Percentiles rank a stretch among this genome's conserved stretches.
Evolutionary conservation across 352 stramenopile species (phyloP).

Genomic region (Phytopythium litorale): DNA sequence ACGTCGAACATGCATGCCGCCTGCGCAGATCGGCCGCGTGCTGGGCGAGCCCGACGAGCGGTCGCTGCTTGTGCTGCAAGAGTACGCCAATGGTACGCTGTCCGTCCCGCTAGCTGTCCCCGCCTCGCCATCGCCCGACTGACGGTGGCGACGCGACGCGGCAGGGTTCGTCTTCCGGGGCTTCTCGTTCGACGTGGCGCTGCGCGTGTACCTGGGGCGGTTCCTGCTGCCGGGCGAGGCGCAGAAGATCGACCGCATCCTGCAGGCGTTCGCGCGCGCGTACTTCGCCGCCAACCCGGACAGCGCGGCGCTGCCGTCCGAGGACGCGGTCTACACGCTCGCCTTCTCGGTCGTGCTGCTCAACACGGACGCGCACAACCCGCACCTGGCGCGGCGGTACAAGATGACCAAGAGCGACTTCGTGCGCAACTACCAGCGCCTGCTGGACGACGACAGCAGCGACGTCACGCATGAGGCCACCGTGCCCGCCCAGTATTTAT

Average conservation of each 20-base stretch:
- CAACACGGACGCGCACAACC: slow-evolving; percentile 81
- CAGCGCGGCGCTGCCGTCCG: slow-evolving; percentile 48
- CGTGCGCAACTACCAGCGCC: slow-evolving; percentile 63
- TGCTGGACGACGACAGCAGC: slow-evolving; percentile 23
- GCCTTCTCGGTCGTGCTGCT: slow-evolving; percentile 76
- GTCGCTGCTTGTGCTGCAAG: slow-evolving; percentile 56
- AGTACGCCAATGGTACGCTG: slow-evolving; percentile 53
- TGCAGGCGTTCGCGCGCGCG: slow-evolving; percentile 70
- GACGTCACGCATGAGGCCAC: slow-evolving; percentile 22
- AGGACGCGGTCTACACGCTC: slow-evolving; percentile 76
- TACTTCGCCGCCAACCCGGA: slow-evolving; percentile 56
- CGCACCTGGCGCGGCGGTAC: slow-evolving; percentile 49
- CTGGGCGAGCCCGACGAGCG: slow-evolving; percentile 62
- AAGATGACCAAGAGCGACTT: slow-evolving; percentile 78
- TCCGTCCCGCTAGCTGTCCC: neutral
- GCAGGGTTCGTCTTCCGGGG: slow-evolving; percentile 57
- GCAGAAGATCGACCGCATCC: slow-evolving; percentile 85
- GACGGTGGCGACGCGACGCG: too few species aligned
- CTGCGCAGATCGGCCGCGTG: slow-evolving; percentile 44
- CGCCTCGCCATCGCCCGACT: too few species aligned
- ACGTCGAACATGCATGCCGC: neutral
- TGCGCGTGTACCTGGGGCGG: slow-evolving; percentile 68
- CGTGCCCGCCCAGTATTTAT: slow-evolving; percentile 47
- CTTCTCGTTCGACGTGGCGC: slow-evolving; percentile 57
- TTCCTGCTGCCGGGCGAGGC: slow-evolving; percentile 72